Conservation (phyloP, 176 grass and related monocot genomes). For the Phyllostachys edulis region DNA sequence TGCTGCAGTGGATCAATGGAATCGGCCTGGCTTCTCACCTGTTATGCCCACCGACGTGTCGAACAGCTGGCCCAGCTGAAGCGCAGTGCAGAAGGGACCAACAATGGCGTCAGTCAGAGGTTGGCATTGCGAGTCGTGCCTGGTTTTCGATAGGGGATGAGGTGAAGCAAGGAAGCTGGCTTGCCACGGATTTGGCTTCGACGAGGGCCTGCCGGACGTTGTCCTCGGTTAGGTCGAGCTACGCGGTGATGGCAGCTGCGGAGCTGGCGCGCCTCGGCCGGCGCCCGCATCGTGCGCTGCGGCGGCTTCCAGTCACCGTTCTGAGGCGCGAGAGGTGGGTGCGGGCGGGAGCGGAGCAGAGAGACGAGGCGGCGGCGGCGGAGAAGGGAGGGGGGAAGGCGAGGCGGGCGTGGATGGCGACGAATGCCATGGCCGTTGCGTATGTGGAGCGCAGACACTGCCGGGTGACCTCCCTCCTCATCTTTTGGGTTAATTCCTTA, state of each 20-base stretch:
- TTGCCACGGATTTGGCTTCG: constrained; percentile 76
- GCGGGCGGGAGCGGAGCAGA: not conserved
- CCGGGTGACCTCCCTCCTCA: no score
- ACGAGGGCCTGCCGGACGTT: constrained; percentile 64
- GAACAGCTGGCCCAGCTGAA: constrained; percentile 90
- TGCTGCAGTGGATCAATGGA: not conserved
- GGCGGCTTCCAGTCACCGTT: not conserved
- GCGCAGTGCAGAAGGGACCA: not conserved
- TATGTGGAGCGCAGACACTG: no score
- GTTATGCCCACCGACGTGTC: constrained; percentile 85
- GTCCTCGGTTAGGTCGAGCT: constrained; percentile 89
- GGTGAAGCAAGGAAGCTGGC: not conserved
- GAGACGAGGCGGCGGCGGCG: not conserved
- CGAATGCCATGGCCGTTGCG: no score
- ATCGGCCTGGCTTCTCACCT: constrained; percentile 37
- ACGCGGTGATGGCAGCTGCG: constrained; percentile 39
- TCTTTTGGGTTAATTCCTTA: no score
- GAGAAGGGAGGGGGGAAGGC: no score
- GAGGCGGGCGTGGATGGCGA: no score
- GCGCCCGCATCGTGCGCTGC: not conserved
- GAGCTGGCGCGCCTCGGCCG: constrained; percentile 8
- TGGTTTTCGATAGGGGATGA: not conserved
- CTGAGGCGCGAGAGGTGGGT: not conserved
- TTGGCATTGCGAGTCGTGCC: not conserved
- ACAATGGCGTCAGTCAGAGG: constrained; percentile 11